Evolutionary conservation across 306 rosid species (phyloP), one percentile per base, ranked within the genome.

Genomic region (Argentina anserina): DNA sequence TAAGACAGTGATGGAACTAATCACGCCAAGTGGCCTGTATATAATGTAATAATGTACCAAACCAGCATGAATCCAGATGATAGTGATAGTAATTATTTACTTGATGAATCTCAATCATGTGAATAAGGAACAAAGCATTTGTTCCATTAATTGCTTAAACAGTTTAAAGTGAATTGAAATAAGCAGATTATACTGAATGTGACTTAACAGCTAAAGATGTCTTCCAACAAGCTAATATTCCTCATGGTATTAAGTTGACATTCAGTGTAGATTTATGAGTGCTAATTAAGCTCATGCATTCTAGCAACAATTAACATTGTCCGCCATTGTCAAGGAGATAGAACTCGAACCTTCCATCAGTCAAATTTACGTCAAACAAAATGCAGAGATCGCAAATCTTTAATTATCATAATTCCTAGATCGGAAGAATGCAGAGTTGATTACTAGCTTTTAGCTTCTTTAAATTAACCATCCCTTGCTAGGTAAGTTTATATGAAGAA

Each of bases 401-500:
- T 9, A 8, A 8, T 9, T 21, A 21, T 53, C 29, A 23, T 9
- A 56, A 4, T 10, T 56, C 9, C 5, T 15, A 31, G 66, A 61
- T 12, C n/a, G 42, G 7, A 61, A 61, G 21, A 41, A 33, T 23
- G n/a, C n/a, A n/a, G n/a, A n/a, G n/a, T n/a, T n/a, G 18, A n/a
- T 18, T 5, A 13, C 3, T 6, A 50, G 7, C 5, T 12, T 26
- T 5, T 20, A 1, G 37, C 63, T 28, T 26, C 31, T 13, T 12
- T 34, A 9, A 34, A 26, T 18, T 62, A 33, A 18, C 67, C 26
- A 31, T n/a, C 17, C 26, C 5, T 34, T 18, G 26, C 26, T 34
- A 62, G 33, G 47, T 34, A 62, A 45, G 37, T 63, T 39, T 66
- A 15, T 56, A 45, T 34, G 52, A 9, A 61, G 71, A 76, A 76